Conservation (phyloP, 495 filamentous ascomycete species). For the Penicillium pancosmium region DNA sequence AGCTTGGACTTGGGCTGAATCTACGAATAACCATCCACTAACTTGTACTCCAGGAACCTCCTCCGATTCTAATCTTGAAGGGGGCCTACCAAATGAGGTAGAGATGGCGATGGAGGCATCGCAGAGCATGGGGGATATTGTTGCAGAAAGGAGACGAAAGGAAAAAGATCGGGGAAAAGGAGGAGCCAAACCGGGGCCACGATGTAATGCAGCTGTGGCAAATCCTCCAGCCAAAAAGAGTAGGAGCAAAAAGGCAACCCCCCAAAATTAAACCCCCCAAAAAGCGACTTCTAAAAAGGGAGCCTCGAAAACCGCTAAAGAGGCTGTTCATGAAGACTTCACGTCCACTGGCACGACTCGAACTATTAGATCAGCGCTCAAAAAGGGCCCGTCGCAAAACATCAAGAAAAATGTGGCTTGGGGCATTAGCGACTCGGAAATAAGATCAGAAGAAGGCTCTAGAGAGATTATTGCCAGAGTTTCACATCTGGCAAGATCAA, state of each 20-base stretch:
- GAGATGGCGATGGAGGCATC: neutral
- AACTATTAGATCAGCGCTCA: neutral
- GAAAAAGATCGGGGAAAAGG: too few species aligned
- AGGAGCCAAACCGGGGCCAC: too few species aligned
- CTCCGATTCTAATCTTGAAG: too few species aligned
- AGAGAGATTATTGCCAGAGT: neutral
- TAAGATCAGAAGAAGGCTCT: neutral
- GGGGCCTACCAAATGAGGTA: too few species aligned
- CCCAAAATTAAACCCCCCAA: too few species aligned
- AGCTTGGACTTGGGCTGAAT: neutral
- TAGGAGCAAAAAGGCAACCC: too few species aligned
- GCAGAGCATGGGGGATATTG: neutral
- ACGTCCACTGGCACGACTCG: neutral
- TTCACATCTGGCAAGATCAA: neutral
- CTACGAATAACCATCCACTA: neutral
- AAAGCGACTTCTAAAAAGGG: too few species aligned
- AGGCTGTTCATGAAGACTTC: neutral
- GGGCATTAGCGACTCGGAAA: neutral
- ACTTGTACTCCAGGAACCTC: conserved; percentile 1
- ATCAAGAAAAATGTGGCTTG: neutral
- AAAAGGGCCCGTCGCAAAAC: neutral
- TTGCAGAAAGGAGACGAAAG: too few species aligned
- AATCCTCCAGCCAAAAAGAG: too few species aligned
- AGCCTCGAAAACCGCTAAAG: neutral
- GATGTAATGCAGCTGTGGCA: too few species aligned